Base-by-base conservation (phyloP, 164 flowering plant genomes). In the Stephania japonica region DNA sequence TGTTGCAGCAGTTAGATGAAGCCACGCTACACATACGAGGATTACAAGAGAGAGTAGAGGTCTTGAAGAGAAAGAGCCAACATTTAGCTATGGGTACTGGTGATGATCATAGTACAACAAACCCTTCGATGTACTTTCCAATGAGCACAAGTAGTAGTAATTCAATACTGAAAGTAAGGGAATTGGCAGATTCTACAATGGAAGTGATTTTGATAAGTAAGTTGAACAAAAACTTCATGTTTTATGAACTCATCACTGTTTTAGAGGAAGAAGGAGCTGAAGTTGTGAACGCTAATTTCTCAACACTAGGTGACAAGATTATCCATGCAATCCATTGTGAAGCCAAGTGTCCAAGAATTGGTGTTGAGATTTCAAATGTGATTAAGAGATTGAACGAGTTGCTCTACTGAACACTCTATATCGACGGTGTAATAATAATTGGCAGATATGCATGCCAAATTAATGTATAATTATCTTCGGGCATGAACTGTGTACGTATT, bases 261-360 rank as follows among this genome's bases (percentile, higher is more conserved):
- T 77, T 88, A 69, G 82, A 83, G 21, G 81, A 86, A 78, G 86
- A 81, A 82, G 87, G 89, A 68, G 86, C 85, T 70, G 82, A 81
- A 65, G 88, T 87, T 56, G 80, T 81, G 14, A 79, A 75, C 67
- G 85, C 86, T 19, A 82, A 70, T 49, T 75, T 75, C 70, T 80
- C 81, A 16, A 77, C 64, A 7, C 75, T 73, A 0, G 85, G 85
- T 13, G 83, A 81, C 50, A 85, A 79, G 47, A 50, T 82, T 42
- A 79, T 80, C 70, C 83, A 85, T 75, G 72, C 85, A 53, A 32
- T 77, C 66, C 75, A 66, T 68, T 50, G 70, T 67, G 65, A 77
- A 75, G 89, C 79, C 11, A 81, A 63, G 53, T 72, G 81, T 66
- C 68, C 87, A n/a, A 86, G 91, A 70, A 78, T 85, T 74, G 91